Base-by-base conservation (phyloP, 2,329 filamentous ascomycete genomes). In the Colletotrichum truncatum region DNA sequence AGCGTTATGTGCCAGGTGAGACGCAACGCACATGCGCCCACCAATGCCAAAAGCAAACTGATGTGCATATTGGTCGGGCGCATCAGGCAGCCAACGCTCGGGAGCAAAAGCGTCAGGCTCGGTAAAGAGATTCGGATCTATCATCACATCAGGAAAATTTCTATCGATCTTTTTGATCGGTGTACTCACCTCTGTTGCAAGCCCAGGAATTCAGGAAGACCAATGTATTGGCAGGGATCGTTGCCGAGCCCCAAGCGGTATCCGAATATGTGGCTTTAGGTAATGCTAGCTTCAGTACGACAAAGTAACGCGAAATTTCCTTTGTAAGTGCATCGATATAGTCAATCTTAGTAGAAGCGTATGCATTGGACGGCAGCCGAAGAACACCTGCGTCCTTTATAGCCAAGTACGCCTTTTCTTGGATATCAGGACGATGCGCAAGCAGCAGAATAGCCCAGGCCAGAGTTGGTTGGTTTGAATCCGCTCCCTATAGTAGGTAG, bases 291-390 rank as follows among this genome's bases (percentile, higher is more conserved):
- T 87, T 88, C 63, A 91, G 87, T 12, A 90, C 88, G 12, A 84
- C 86, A 82, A 85, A 91, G 78, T 85, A 91, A 38, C 89, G 84
- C 5, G 89, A 80, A 14, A 87, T 84, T 70, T 91, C 89, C 71
- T 90, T 90, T 67, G 88, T 85, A 14, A 91, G 72, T 0, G 89
- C 89, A 1, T 87, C 89, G 63, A 91, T 79, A 75, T 91, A 91
- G 4, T 86, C 84, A 3, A 90, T 81, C 68, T 89, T 90, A 68
- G 90, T 87, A 23, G 64, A 64, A 9, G 72, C 68, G 11, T 51
- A 51, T 9, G 18, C 28, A 23, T 58, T 38, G 5, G 53, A 58
- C 14, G 52, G 14, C 16, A 28, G 16, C 12, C 28, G 25, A 6
- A 58, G 30, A 26, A 70, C 62, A 11, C 59, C 53, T 1, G 68